Base-by-base conservation (phyloP, 1,139 yeast genomes). In the Cylindricascospora bacillispora region DNA sequence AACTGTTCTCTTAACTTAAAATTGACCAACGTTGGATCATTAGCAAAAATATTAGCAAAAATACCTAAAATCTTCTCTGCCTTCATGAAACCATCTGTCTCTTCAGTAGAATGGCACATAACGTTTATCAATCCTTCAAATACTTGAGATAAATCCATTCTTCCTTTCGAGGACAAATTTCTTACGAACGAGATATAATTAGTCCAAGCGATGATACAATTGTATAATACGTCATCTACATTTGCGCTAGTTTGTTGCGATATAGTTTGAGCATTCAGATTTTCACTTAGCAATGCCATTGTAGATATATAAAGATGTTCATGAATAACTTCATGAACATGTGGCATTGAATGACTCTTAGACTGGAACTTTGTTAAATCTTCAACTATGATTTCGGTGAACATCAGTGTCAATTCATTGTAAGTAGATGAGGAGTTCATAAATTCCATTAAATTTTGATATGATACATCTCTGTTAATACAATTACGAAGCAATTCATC, bases 331-430 rank as follows among this genome's bases (percentile, higher is more conserved):
- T 40, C 39, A 34, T 45, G 45, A 21, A 52, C 42, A 23, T 44
- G 39, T 5, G 48, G 37, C 35, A 48, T 35, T 4, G 44, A 34
- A 25, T 40, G 41, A 32, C 44, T 48, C 22, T 36, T 41, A 0
- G 52, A 36, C 30, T 52, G 56, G 22, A 36, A 40, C 33, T 52
- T 53, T 5, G 45, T 41, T 26, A 53, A 32, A 38, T 77, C 85
- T 45, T 76, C 85, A 1, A 65, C 68, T 1, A 74, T 43, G 12
- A 71, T 70, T 15, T 74, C 61, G 3, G 67, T 56, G 34, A 67
- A 65, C n/a, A 46, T 36, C 15, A 62, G 34, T n/a, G 52, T 17
- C 14, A 59, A 29, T 21, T 41, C 40, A 29, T 54, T 49, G 26
- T 35, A 36, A 4, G 34, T 26, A 2, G 34, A 30, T 11, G 47